Evolutionary conservation across 1,139 yeast genomes (phyloP), one percentile per base, ranked within the genome.

Genomic region (Candida albicans): DNA sequence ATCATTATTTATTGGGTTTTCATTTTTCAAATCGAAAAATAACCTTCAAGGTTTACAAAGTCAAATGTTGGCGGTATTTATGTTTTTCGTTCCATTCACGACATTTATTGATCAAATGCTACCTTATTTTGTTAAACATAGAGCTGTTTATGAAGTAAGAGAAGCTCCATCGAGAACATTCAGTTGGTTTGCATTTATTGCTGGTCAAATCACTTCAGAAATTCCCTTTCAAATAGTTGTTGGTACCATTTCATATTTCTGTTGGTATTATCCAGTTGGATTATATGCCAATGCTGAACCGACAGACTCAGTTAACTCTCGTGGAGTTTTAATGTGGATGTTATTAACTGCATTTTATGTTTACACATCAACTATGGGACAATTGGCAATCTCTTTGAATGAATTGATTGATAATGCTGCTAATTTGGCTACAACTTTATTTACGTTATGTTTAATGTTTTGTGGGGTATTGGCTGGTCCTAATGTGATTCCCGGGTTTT

Each of bases 201-300:
- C 73, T 33, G 80, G 87, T 28, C 91, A 87, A 64, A 71, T 88
- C 38, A 63, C 82, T 15, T 82, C 79, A 29, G 96, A 89, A 60
- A 61, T 87, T 33, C 95, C 96, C 27, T 86, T 87, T 84, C 86
- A 85, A 57, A 53, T 81, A 12, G 47, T 81, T 4, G 70, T 77
- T 45, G 90, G 90, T 51, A 82, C 90, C 1, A 24, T 86, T 6
- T 74, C 84, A 4, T 89, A 74, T 67, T 77, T 87, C 59, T 77
- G 84, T 48, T 87, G 87, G 82, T 89, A 87, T 64, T 89, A 85
- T 59, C 95, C 96, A 7, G 79, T 87, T 50, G 96, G 95, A 1
- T 67, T 82, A 44, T 79, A 82, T 56, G 44, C 55, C 8, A 83
- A 83, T 59, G 86, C 89, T 8, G 63, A 62, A 7, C 56, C 62